phyloP scores from a whole-genome alignment of 2,329 filamentous ascomycete species.

The Colletotrichum eleusines region DNA sequence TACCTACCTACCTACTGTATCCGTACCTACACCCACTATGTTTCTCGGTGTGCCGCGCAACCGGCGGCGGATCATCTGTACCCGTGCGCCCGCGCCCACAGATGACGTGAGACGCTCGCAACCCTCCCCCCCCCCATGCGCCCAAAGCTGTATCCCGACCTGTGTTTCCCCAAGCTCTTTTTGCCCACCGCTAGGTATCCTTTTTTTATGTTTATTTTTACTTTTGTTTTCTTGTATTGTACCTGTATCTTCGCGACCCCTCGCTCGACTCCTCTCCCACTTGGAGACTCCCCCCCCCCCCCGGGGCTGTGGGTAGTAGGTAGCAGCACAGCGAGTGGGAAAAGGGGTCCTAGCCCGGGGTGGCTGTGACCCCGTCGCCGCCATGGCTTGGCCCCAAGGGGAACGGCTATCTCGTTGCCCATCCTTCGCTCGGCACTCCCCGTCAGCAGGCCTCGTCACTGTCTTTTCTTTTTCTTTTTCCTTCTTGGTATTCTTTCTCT shows the following conservation, averaged over 20 bases:
- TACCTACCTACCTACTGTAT: no score
- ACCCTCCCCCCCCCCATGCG: not conserved
- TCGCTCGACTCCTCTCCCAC: not conserved
- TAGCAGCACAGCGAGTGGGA: not conserved
- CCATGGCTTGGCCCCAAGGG: not conserved
- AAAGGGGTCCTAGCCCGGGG: constrained; percentile 23
- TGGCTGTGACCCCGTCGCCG: constrained; percentile 31
- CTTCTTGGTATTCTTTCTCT: not conserved
- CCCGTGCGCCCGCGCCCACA: constrained; percentile 26
- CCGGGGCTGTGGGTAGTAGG: not conserved
- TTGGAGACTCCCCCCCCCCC: constrained; percentile 6
- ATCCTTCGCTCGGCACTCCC: constrained; percentile 18
- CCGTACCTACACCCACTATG: no score
- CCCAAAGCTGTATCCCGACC: constrained; percentile 1
- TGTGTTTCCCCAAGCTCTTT: constrained; percentile 3
- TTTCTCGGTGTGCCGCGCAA: not conserved
- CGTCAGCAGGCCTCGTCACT: constrained; percentile 26
- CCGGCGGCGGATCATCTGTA: constrained; percentile 27
- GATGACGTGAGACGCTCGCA: constrained; percentile 36
- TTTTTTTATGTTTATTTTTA: not conserved
- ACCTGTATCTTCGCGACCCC: not conserved
- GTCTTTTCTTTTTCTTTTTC: not conserved
- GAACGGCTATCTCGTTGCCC: not conserved
- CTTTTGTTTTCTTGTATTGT: not conserved
- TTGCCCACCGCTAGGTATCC: no score